Evolutionary conservation across 225 moss, liverwort and hornwort genomes (phyloP), one percentile per base, ranked within the genome.

Genomic region (Polytrichum formosum): DNA sequence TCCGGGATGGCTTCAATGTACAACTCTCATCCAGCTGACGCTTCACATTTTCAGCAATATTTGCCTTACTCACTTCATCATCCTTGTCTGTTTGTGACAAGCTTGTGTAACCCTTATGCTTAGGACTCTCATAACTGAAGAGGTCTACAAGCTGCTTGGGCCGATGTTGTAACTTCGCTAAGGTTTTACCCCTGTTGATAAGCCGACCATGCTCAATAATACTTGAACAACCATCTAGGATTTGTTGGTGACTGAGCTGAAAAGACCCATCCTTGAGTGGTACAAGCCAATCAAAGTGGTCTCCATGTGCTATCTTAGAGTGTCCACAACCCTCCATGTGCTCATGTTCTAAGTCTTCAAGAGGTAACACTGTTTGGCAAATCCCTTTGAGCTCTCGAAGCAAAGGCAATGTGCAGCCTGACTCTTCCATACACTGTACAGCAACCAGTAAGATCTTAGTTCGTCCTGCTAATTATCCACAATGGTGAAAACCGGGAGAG

Each of bases 291-390:
- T 98, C 94, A 23, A 65, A 78, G 75, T 94, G 97, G 82, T 98
- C 97, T 37, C 97, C 97, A 23, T 98, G 97, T 37, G 85, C 80
- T 67, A 98, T 88, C 75, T 80, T 85, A 56, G 84, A 82, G 78
- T 98, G 94, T 31, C 94, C 97, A 79, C 94, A 98, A 63, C 91
- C 92, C 69, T 94, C 92, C 80, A 75, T 85, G 37, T 98, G 94
- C 77, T 91, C 82, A 74, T 98, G 97, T 35, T 87, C 88, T 66
- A 77, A 65, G 59, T 80, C 88, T 54, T 71, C 88, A 56, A 72
- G 75, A 7, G 74, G 82, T 56, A 82, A 69, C 68, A 87, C 61
- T 54, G 75, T 85, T 68, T 86, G 86, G 69, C 85, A 88, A 23
- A 85, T 70, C 67, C 78, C 87, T 75, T 78, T 84, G 74, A 96